These are phyloP conservation scores for Volvox reticuliferus DNA, from an alignment of 139 green algal genomes.

Conservation along the genomic window DNA sequence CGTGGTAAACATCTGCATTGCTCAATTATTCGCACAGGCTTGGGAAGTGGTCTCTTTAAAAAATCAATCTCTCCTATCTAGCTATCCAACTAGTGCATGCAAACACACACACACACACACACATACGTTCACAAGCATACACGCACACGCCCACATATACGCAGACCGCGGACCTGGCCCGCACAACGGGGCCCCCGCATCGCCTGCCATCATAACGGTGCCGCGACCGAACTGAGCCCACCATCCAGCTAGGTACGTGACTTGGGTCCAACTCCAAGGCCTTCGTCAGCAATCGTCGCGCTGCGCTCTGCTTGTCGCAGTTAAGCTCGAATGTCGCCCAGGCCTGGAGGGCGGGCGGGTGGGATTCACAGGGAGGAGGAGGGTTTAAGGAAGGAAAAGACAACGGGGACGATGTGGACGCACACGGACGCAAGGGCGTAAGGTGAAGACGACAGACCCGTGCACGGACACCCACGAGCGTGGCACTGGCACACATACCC, in stretches of 20 bases:
- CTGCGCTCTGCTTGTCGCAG: conserved; percentile 55
- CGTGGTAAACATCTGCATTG: no score
- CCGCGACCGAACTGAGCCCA: neutral
- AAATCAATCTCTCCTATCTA: no score
- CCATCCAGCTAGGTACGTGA: conserved; percentile 67
- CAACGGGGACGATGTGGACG: neutral
- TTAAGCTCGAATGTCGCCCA: conserved; percentile 69
- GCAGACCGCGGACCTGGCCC: no score
- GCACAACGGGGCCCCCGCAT: neutral
- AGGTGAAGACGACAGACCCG: neutral
- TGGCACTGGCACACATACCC: no score
- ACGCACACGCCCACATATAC: no score
- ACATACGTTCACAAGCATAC: no score
- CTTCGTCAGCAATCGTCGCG: conserved; percentile 60
- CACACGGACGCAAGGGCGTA: neutral
- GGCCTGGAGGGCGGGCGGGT: conserved; percentile 46
- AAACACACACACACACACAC: no score
- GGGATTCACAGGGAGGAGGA: neutral
- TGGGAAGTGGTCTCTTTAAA: no score
- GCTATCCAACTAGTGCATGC: no score
- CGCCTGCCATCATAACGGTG: neutral
- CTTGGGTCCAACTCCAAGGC: conserved; percentile 62
- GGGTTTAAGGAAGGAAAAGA: neutral
- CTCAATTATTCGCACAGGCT: no score
- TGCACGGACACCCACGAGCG: no score